Evolutionary conservation across 2,329 filamentous ascomycete genomes (phyloP).

Genomic region (Colletotrichum caudatum): DNA sequence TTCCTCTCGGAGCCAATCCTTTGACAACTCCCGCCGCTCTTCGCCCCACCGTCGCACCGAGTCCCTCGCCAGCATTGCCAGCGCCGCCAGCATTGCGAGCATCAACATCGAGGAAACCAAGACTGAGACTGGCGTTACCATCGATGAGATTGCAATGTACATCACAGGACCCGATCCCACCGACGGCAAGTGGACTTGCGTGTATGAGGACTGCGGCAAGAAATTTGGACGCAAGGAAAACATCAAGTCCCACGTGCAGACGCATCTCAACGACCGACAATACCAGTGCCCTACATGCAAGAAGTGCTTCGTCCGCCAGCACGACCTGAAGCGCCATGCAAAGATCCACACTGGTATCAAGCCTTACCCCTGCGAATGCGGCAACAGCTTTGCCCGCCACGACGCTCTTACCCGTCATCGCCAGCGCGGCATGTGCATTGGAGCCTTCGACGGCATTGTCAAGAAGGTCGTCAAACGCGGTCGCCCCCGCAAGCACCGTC

Average conservation of each 20-base stretch:
- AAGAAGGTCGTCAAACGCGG: conserved; percentile 73
- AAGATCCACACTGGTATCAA: conserved; percentile 98
- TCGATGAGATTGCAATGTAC: conserved; percentile 83
- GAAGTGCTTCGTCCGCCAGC: conserved; percentile 96
- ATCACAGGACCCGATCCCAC: conserved; percentile 78
- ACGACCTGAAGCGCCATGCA: conserved; percentile 95
- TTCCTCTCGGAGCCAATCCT: conserved; percentile 44
- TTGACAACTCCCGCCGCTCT: conserved; percentile 47
- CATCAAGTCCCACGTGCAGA: conserved; percentile 98
- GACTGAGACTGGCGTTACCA: conserved; percentile 85
- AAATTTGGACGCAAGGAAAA: conserved; percentile 98
- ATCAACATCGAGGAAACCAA: conserved; percentile 75
- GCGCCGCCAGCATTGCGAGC: conserved; percentile 69
- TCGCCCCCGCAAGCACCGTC: conserved; percentile 71
- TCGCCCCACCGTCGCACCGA: conserved; percentile 68
- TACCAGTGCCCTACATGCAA: conserved; percentile 93
- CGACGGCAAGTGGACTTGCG: conserved; percentile 85
- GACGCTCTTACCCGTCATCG: conserved; percentile 95
- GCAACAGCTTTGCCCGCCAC: conserved; percentile 93
- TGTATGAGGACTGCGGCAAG: conserved; percentile 84
- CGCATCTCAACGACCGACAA: conserved; percentile 94
- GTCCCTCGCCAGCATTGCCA: conserved; percentile 69
- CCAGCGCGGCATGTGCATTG: conserved; percentile 96
- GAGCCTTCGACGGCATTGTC: conserved; percentile 85
- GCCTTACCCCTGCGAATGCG: conserved; percentile 93